phyloP scores from a whole-genome alignment of 164 flowering plant genomes.

The Akebia trifoliata region DNA sequence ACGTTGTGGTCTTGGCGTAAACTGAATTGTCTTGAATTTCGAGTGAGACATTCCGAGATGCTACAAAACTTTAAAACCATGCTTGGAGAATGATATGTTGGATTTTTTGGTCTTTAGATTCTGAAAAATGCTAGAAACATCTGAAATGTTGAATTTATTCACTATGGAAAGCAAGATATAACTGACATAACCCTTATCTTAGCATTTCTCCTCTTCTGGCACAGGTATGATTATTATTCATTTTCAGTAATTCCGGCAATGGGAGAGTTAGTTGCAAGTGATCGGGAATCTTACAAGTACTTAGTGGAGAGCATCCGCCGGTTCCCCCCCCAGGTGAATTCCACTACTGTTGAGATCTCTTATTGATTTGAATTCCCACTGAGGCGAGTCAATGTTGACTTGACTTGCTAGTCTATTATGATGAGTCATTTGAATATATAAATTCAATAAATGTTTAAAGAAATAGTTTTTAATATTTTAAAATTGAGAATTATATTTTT shows the following conservation, averaged over 20 bases:
- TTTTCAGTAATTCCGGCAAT: conserved; percentile 80
- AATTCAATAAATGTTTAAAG: no score
- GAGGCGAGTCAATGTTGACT: no score
- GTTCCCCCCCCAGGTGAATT: conserved; percentile 75
- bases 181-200: conserved; percentile 1
- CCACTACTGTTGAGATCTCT: not conserved
- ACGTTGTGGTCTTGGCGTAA: no score
- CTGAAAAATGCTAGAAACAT: not conserved
- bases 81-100: no score
- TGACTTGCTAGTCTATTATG: no score
- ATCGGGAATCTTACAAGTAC: conserved; percentile 86
- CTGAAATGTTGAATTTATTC: not conserved
- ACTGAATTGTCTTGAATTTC: no score
- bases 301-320: conserved; percentile 92
- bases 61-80: no score
- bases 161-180: not conserved
- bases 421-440: no score
- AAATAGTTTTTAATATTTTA: no score
- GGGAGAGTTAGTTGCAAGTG: conserved; percentile 89
- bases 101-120: not conserved
- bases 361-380: no score
- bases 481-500: no score
- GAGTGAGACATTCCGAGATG: no score
- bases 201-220: conserved; percentile 1
- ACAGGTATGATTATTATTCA: conserved; percentile 87